Percentiles rank a stretch among this genome's conserved stretches.
phyloP scores from a whole-genome alignment of 164 flowering plant species.

The Cinnamomum chago region DNA sequence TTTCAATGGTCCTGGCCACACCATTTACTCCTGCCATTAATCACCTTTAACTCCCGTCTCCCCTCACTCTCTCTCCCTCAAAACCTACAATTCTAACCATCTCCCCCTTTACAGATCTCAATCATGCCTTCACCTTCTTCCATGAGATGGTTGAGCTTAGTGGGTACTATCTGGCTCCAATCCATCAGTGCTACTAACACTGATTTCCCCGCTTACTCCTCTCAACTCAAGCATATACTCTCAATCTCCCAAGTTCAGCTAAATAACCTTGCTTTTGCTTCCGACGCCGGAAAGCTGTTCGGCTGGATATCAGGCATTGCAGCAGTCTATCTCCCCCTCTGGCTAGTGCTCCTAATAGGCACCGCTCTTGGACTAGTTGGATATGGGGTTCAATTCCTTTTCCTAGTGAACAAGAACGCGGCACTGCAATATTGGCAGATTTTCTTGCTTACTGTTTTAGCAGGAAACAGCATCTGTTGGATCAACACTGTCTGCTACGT shows the following conservation, averaged over 20 bases:
- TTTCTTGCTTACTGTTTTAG: conserved; percentile 54
- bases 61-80: background rate
- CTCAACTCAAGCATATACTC: conserved; percentile 60
- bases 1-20: conserved; percentile 6
- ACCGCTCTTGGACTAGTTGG: conserved; percentile 59
- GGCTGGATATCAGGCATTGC: conserved; percentile 83
- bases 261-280: conserved; percentile 86
- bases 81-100: background rate
- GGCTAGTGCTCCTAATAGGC: conserved; percentile 67
- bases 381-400: conserved; percentile 75
- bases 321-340: conserved; percentile 54
- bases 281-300: conserved; percentile 87
- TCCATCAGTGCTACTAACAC: conserved; percentile 70
- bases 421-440: conserved; percentile 45
- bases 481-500: conserved; percentile 81
- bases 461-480: conserved; percentile 96
- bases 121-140: conserved; percentile 14
- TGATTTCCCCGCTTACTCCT: conserved; percentile 81
- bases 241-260: conserved; percentile 72
- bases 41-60: background rate
- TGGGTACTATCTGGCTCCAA: conserved; percentile 77
- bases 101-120: conserved; percentile 1
- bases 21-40: background rate
- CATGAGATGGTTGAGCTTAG: conserved; percentile 74
- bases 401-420: conserved; percentile 28